phyloP scores from a whole-genome alignment of 2,329 filamentous ascomycete species.

The Cadophora sp. region DNA sequence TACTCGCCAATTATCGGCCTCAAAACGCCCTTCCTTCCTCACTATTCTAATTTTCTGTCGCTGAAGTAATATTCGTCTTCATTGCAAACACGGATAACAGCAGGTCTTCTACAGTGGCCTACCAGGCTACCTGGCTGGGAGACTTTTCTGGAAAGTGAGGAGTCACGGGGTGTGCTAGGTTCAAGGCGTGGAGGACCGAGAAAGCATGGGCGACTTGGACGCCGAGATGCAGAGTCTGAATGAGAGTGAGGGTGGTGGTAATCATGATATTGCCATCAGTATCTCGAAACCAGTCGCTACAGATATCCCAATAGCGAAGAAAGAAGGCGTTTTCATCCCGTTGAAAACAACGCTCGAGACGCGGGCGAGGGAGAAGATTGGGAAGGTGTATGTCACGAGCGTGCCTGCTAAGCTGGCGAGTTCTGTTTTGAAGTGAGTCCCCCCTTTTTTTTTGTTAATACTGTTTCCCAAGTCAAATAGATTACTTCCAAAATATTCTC shows the following conservation, averaged over 20 bases:
- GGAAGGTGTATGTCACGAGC: constrained; percentile 73
- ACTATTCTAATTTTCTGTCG: too few relatives aligned
- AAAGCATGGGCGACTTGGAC: background rate
- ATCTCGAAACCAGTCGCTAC: background rate
- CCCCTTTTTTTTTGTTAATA: constrained; percentile 34
- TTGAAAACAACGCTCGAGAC: constrained; percentile 71
- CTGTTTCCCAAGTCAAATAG: background rate
- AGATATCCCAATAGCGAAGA: background rate
- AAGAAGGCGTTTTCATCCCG: constrained; percentile 55
- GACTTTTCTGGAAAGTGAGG: too few relatives aligned
- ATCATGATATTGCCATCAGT: background rate
- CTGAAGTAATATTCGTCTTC: too few relatives aligned
- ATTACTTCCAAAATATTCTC: background rate
- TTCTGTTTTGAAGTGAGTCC: constrained; percentile 73
- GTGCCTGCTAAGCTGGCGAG: constrained; percentile 76
- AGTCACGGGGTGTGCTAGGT: background rate
- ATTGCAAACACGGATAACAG: too few relatives aligned
- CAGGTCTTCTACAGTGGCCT: too few relatives aligned
- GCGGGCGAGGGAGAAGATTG: constrained; percentile 62
- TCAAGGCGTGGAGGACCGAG: background rate
- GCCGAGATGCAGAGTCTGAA: background rate
- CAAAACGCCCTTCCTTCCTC: too few relatives aligned
- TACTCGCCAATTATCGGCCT: too few relatives aligned
- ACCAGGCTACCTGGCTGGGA: too few relatives aligned
- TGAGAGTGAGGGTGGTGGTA: background rate